A percentile compares a stretch with the other conserved stretches of the same genome.
These are phyloP conservation scores for Acacia crassicarpa DNA, from an alignment of 306 rosid genomes.

Conservation along the genomic window DNA sequence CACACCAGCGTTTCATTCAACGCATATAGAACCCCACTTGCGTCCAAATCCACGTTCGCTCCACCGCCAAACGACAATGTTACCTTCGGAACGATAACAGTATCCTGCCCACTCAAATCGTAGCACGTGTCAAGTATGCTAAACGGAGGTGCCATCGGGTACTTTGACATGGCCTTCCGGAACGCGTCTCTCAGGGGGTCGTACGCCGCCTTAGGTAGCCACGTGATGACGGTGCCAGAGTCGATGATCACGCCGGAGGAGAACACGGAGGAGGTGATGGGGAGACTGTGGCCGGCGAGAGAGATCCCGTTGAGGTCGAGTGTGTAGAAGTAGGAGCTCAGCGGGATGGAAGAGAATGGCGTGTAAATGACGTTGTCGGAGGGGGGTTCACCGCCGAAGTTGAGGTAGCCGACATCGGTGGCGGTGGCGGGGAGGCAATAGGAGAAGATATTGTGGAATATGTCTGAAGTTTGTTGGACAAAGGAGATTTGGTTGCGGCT, in stretches of 20 bases:
- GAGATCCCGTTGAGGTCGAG: background rate
- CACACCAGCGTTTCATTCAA: background rate
- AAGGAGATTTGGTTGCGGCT: background rate
- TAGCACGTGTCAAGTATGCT: slow-evolving; percentile 22
- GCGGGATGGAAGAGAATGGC: background rate
- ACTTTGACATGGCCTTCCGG: background rate
- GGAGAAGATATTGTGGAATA: background rate
- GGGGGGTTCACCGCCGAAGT: background rate
- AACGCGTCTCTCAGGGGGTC: background rate
- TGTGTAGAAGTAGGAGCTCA: background rate
- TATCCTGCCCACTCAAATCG: background rate
- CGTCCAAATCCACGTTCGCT: background rate
- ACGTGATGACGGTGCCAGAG: background rate
- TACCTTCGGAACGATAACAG: background rate
- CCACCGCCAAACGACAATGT: background rate
- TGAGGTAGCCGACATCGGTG: background rate
- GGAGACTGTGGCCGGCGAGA: background rate
- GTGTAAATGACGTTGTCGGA: background rate
- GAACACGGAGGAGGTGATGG: background rate
- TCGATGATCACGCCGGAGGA: background rate
- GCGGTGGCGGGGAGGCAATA: background rate
- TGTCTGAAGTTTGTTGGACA: background rate
- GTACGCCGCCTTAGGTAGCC: background rate
- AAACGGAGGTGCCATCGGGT: background rate
- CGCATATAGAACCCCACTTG: background rate